Conservation (phyloP, 2,329 filamentous ascomycete genomes). For the Parasarocladium wereldwijsianum region DNA sequence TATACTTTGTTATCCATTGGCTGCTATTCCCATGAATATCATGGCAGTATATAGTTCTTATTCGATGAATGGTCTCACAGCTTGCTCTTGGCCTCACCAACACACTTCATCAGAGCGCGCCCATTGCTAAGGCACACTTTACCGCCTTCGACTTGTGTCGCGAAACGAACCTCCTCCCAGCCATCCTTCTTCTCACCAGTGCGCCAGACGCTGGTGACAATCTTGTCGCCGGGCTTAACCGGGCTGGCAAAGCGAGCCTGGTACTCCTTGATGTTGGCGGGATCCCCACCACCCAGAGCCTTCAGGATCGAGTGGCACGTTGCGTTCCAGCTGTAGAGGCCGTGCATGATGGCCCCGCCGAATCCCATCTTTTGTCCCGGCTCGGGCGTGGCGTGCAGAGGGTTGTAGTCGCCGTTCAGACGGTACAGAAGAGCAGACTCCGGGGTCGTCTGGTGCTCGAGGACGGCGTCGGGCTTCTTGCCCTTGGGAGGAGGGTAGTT, state of each 20-base stretch:
- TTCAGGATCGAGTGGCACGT: constrained; percentile 60
- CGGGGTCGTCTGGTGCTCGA: constrained; percentile 53
- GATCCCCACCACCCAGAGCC: constrained; percentile 59
- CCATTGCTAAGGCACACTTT: constrained; percentile 85
- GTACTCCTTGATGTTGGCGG: constrained; percentile 73
- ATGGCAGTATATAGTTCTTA: too few relatives aligned
- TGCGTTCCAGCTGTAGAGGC: constrained; percentile 76
- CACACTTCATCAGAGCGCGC: constrained; percentile 58
- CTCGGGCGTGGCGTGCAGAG: constrained; percentile 75
- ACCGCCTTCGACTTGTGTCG: constrained; percentile 61
- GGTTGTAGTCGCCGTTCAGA: constrained; percentile 90
- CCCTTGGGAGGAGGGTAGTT: constrained; percentile 66
- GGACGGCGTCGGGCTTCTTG: constrained; percentile 57
- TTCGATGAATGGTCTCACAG: constrained; percentile 28
- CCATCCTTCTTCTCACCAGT: constrained; percentile 49
- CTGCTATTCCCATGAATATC: too few relatives aligned
- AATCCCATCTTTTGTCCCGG: constrained; percentile 84
- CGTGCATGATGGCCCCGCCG: constrained; percentile 78
- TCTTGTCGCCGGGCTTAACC: constrained; percentile 69
- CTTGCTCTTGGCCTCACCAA: constrained; percentile 42
- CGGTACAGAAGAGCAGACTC: constrained; percentile 68
- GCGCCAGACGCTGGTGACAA: constrained; percentile 70
- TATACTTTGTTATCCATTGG: too few relatives aligned
- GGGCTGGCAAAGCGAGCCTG: constrained; percentile 78
- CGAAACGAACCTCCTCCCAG: constrained; percentile 74